These are phyloP conservation scores for Arabidopsis lyrata DNA, from an alignment of 441 rosid genomes.

Conservation along the genomic window DNA sequence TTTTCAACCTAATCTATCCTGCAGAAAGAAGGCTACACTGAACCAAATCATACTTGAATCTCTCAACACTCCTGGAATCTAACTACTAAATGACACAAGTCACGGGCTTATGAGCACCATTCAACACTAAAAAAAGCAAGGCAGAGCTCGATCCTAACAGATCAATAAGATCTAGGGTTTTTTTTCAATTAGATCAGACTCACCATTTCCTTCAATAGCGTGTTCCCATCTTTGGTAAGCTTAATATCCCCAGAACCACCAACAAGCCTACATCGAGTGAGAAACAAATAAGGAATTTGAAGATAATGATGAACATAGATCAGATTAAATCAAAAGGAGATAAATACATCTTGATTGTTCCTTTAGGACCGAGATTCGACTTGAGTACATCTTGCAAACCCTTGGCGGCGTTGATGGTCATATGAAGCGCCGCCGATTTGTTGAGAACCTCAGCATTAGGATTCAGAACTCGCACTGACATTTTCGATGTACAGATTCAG, in stretches of 20 bases:
- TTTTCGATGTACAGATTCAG: slow-evolving; percentile 40
- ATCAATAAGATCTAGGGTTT: slow-evolving; percentile 32
- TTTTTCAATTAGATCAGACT: too few species aligned
- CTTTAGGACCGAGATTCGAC: slow-evolving; percentile 93
- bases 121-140: slow-evolving; percentile 23
- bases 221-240: slow-evolving; percentile 96
- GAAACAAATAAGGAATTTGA: slow-evolving; percentile 7
- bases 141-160: slow-evolving; percentile 14
- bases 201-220: slow-evolving; percentile 93
- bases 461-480: slow-evolving; percentile 89
- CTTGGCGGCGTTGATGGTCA: slow-evolving; percentile 97
- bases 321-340: background rate
- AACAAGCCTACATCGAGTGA: slow-evolving; percentile 69
- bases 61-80: too few species aligned
- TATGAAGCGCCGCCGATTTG: slow-evolving; percentile 98
- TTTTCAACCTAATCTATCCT: too few species aligned
- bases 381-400: slow-evolving; percentile 94
- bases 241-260: slow-evolving; percentile 98
- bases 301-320: slow-evolving; percentile 2
- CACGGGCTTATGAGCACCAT: background rate
- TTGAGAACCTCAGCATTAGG: slow-evolving; percentile 97
- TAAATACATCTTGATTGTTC: slow-evolving; percentile 87
- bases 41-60: too few species aligned
- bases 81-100: background rate
- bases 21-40: too few species aligned